Evolutionary conservation across 495 filamentous ascomycete genomes (phyloP).

Genomic region (Lasiosphaeria ovina): DNA sequence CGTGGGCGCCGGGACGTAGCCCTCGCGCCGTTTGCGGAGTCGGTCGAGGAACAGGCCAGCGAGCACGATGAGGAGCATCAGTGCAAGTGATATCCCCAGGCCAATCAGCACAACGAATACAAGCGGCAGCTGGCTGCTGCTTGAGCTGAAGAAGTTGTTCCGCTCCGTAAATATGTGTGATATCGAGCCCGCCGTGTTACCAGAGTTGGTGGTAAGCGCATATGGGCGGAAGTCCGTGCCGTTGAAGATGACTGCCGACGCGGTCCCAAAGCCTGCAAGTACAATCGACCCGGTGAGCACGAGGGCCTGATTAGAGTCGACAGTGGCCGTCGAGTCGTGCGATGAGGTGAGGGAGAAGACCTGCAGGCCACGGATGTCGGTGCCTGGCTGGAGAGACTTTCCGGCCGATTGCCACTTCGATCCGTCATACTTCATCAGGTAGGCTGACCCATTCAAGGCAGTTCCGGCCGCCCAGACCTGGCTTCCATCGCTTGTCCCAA

Average conservation of each 20-base stretch:
- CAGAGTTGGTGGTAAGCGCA: constrained; percentile 66
- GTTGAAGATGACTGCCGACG: constrained; percentile 85
- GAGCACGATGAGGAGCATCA: constrained; percentile 85
- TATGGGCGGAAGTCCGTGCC: constrained; percentile 76
- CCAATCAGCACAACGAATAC: constrained; percentile 89
- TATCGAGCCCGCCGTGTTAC: constrained; percentile 67
- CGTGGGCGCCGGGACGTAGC: constrained; percentile 80
- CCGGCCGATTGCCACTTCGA: constrained; percentile 52
- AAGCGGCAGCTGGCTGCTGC: constrained; percentile 57
- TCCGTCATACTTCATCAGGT: constrained; percentile 74
- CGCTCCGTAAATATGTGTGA: constrained; percentile 75
- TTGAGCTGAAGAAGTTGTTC: constrained; percentile 58
- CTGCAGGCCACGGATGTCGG: constrained; percentile 74
- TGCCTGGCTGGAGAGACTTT: constrained; percentile 58
- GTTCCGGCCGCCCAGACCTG: constrained; percentile 79
- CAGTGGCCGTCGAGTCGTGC: constrained; percentile 58
- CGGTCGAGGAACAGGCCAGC: constrained; percentile 81
- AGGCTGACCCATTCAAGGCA: constrained; percentile 64
- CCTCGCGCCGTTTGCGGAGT: constrained; percentile 77
- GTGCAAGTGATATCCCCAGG: constrained; percentile 83
- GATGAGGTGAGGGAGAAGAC: constrained; percentile 65
- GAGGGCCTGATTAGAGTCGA: constrained; percentile 67
- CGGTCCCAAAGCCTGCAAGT: constrained; percentile 70
- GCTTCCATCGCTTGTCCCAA: constrained; percentile 63
- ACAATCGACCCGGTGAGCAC: constrained; percentile 77